Base-by-base conservation (phyloP, 148 eudicot species). In the Camellia japonica region DNA sequence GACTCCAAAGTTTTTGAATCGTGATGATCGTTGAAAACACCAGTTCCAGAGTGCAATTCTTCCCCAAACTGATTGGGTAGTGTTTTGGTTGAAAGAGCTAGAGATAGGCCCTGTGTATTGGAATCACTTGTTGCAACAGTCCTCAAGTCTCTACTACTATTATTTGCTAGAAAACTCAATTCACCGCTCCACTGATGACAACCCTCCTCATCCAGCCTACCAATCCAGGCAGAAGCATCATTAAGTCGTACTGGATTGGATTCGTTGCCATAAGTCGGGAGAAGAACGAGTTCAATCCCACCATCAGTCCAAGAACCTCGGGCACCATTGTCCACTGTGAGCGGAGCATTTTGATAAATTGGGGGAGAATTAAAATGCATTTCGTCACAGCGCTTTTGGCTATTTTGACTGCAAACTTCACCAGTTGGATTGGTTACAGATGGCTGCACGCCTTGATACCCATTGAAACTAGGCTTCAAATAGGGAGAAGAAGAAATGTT, bases 1-100 rank as follows among this genome's bases (percentile, higher is more conserved):
- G 84, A 71, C 13, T 75, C 82, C 43, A 71, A 67, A 0, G 68
- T 14, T 72, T 73, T 30, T 0, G 61, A n/a, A 74, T 52, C 70
- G 2, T 11, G 61, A 41, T 18, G 8, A 51, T 70, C 51, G 51
- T 43, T 14, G 1, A 46, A 7, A 62, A 58, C 65, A 44, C n/a
- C 19, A n/a, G 51, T 49, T 7, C 75, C 23, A 0, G 79, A 38
- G 2, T 30, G 58, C 14, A 73, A 42, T 23, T 56, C 65, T 15
- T 77, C 83, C 30, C 77, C 74, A 44, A 78, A 61, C 59, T 69
- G 79, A 78, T 3, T 38, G 12, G 6, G 72, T 42, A 44, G 75
- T n/a, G 30, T 23, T 23, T 23, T 23, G 30, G 87, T 76, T n/a
- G 87, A 87, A 44, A 87, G 84, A 8, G 90, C 84, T 8, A 87